Conservation (phyloP, 306 rosid genomes). For the Mimosa bimucronata region DNA sequence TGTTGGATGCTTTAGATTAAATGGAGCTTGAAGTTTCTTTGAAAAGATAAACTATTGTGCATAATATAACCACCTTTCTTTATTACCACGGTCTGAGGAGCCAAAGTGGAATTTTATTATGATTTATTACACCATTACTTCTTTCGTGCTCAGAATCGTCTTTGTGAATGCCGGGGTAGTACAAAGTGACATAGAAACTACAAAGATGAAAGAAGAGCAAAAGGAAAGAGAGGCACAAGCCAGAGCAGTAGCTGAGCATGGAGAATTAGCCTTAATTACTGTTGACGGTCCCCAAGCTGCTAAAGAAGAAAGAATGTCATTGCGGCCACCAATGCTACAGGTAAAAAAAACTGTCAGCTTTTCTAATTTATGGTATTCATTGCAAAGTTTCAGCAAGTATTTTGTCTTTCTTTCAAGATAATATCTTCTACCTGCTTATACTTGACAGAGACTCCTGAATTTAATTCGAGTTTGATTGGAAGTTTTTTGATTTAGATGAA, state of each 20-base stretch:
- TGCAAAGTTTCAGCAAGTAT: constrained; percentile 24
- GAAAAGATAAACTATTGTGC: neutral
- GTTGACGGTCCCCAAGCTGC: constrained; percentile 79
- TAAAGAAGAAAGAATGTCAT: constrained; percentile 73
- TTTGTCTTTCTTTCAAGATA: neutral
- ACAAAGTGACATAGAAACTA: constrained; percentile 79
- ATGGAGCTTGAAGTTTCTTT: neutral
- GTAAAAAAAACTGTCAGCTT: constrained; percentile 44
- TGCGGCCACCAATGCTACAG: constrained; percentile 98
- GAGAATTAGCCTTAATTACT: constrained; percentile 84
- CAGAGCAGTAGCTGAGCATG: constrained; percentile 83
- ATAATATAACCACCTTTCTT: neutral
- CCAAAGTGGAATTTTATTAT: constrained; percentile 26
- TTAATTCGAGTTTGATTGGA: neutral
- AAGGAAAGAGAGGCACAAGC: constrained; percentile 73
- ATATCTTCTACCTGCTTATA: neutral
- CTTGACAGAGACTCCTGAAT: neutral
- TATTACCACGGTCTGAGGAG: neutral
- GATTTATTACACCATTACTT: constrained; percentile 25
- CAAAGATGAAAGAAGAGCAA: constrained; percentile 87
- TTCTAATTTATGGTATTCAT: constrained; percentile 11
- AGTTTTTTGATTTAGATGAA: too few species aligned
- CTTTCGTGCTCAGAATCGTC: constrained; percentile 64
- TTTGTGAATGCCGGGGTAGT: constrained; percentile 97
- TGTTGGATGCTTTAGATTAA: neutral